Conservation (phyloP, 768 basidiomycete genomes). For the Thelephora aurantiotincta region DNA sequence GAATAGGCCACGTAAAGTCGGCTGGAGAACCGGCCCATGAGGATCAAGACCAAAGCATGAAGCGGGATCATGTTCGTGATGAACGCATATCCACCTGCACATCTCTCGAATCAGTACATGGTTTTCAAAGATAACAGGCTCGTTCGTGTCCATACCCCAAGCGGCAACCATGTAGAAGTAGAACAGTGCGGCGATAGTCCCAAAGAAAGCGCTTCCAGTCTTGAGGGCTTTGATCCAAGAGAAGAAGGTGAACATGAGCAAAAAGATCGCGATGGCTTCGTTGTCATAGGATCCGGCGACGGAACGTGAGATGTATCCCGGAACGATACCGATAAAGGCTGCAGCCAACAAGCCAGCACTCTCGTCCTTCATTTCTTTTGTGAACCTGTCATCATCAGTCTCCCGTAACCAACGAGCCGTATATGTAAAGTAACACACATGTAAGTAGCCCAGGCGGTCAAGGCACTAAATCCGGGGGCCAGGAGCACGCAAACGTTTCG, state of each 20-base stretch:
- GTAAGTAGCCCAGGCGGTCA: slow-evolving; percentile 95
- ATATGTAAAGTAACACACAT: slow-evolving; percentile 38
- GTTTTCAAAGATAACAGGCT: too few species aligned
- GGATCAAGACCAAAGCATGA: slow-evolving; percentile 83
- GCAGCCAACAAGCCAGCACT: slow-evolving; percentile 95
- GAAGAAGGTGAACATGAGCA: slow-evolving; percentile 98
- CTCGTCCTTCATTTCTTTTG: slow-evolving; percentile 90
- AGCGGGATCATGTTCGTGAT: slow-evolving; percentile 99
- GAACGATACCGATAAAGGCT: slow-evolving; percentile 94
- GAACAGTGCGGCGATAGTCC: slow-evolving; percentile 83
- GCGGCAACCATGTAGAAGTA: slow-evolving; percentile 99
- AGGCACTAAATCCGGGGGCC: slow-evolving; percentile 91
- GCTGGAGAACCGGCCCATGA: slow-evolving; percentile 92
- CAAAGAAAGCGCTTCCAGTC: slow-evolving; percentile 83
- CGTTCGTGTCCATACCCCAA: slow-evolving; percentile 80
- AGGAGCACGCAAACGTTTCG: slow-evolving; percentile 93
- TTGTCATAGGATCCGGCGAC: slow-evolving; percentile 99
- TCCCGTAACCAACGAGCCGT: not conserved
- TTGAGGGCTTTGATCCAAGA: slow-evolving; percentile 95
- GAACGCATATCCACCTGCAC: slow-evolving; percentile 87
- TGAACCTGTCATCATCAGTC: slow-evolving; percentile 46
- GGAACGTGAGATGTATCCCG: slow-evolving; percentile 96
- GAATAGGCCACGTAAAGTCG: slow-evolving; percentile 93
- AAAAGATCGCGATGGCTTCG: slow-evolving; percentile 98
- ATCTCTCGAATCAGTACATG: not conserved